Evolutionary conservation across 345 rosid genomes (phyloP).

Genomic region (Heritiera littoralis): DNA sequence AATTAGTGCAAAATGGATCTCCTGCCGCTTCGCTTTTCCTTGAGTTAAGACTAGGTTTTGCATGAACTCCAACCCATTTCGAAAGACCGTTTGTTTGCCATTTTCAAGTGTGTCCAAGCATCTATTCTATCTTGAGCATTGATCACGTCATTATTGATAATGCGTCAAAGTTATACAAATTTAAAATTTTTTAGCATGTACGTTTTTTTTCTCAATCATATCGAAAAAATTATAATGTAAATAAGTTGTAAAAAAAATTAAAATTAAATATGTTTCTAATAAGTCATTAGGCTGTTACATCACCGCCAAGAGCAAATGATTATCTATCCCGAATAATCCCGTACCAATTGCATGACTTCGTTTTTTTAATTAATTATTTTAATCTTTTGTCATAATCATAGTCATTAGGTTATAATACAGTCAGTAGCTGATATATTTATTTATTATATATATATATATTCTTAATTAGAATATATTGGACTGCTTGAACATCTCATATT

Average conservation of each 20-base stretch:
- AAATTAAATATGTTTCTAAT: too few species aligned
- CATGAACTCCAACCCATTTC: background rate
- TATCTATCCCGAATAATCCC: background rate
- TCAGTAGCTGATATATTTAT: background rate
- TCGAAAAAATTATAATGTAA: too few species aligned
- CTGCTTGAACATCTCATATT: too few species aligned
- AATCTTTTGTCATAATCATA: too few species aligned
- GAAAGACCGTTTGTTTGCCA: background rate
- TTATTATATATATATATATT: too few species aligned
- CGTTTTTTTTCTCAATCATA: too few species aligned
- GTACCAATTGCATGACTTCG: background rate
- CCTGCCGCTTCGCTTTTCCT: background rate
- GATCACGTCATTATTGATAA: too few species aligned
- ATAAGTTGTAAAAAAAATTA: too few species aligned
- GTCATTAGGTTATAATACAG: background rate
- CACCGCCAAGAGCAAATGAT: background rate
- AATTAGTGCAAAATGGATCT: background rate
- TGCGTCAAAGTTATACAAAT: too few species aligned
- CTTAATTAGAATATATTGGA: too few species aligned
- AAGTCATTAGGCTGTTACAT: constrained; percentile 1
- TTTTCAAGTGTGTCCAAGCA: background rate
- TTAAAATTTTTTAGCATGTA: too few species aligned
- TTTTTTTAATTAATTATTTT: background rate
- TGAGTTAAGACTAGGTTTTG: background rate
- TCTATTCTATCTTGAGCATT: too few species aligned